Conservation (phyloP, 164 flowering plant genomes). For the Annona squamosa region DNA sequence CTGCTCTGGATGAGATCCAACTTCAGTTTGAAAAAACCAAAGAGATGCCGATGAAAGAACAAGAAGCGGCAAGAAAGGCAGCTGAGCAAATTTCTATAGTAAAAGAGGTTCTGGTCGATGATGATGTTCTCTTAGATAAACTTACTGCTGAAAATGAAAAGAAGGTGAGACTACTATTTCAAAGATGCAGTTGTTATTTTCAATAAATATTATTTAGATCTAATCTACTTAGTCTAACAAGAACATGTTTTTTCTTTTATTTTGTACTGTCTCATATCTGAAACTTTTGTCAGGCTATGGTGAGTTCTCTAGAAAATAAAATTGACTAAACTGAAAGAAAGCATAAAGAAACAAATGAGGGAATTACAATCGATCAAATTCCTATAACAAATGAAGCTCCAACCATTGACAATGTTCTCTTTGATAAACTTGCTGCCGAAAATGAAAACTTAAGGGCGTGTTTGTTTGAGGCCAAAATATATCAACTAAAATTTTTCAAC, state of each 20-base stretch:
- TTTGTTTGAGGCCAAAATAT: no score
- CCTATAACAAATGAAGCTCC: conserved; percentile 67
- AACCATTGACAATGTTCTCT: conserved; percentile 49
- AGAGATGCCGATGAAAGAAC: conserved; percentile 53
- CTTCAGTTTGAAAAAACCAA: conserved; percentile 71
- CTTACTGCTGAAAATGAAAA: conserved; percentile 74
- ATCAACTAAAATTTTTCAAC: no score
- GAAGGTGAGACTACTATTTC: conserved; percentile 36
- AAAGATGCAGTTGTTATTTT: conserved; percentile 1
- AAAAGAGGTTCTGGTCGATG: conserved; percentile 71
- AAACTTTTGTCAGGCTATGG: conserved; percentile 21
- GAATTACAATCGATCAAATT: conserved; percentile 43
- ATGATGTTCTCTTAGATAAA: conserved; percentile 51
- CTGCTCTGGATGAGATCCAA: conserved; percentile 70
- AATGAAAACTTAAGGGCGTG: conserved; percentile 76
- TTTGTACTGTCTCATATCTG: neutral
- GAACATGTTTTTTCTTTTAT: neutral
- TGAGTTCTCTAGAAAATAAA: conserved; percentile 65
- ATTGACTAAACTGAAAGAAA: conserved; percentile 86
- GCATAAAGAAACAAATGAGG: conserved; percentile 62
- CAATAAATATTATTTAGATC: neutral
- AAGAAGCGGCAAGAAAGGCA: conserved; percentile 45
- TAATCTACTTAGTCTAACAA: neutral
- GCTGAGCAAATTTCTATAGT: conserved; percentile 42
- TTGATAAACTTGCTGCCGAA: conserved; percentile 63